Percentiles rank a stretch among this genome's conserved stretches.
phyloP scores from a whole-genome alignment of 202 grass and related monocot species.

The Schoenoplectus tabernaemontani region DNA sequence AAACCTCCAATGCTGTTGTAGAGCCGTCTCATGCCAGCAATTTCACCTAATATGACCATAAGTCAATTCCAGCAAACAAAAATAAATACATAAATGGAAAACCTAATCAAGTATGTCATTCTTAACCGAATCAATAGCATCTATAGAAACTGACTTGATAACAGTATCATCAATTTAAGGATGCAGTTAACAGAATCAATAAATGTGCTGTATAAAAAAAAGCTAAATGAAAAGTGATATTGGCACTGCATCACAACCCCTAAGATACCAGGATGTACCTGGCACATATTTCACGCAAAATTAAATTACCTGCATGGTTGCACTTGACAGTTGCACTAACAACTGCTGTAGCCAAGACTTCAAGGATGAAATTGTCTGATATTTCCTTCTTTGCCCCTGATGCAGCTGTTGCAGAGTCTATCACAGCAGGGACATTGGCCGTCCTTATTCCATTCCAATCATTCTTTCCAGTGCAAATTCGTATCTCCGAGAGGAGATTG shows the following conservation, averaged over 20 bases:
- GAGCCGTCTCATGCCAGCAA: slow-evolving; percentile 96
- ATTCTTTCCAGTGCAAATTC: slow-evolving; percentile 95
- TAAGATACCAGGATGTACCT: not conserved
- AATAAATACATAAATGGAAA: not conserved
- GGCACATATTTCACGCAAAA: not conserved
- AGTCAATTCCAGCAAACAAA: not conserved
- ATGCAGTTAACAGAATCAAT: not conserved
- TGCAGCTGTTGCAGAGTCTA: slow-evolving; percentile 94
- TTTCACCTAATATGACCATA: slow-evolving; percentile 36
- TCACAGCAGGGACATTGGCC: slow-evolving; percentile 84
- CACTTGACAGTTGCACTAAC: slow-evolving; percentile 95
- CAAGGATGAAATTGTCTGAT: slow-evolving; percentile 72
- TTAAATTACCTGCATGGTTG: slow-evolving; percentile 62
- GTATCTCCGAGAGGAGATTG: slow-evolving; percentile 96
- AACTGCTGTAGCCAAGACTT: slow-evolving; percentile 97
- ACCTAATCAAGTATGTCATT: not conserved
- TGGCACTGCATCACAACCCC: no score
- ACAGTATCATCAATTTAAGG: not conserved
- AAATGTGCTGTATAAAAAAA: not conserved
- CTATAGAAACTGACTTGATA: not conserved
- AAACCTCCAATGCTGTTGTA: slow-evolving; percentile 94
- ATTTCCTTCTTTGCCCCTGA: slow-evolving; percentile 91
- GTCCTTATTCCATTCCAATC: slow-evolving; percentile 98
- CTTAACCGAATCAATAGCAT: not conserved
- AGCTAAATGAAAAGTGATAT: not conserved